Evolutionary conservation across 2,329 filamentous ascomycete species (phyloP), one percentile per base, ranked within the genome.

Genomic region (Tricladium varicosporioides): DNA sequence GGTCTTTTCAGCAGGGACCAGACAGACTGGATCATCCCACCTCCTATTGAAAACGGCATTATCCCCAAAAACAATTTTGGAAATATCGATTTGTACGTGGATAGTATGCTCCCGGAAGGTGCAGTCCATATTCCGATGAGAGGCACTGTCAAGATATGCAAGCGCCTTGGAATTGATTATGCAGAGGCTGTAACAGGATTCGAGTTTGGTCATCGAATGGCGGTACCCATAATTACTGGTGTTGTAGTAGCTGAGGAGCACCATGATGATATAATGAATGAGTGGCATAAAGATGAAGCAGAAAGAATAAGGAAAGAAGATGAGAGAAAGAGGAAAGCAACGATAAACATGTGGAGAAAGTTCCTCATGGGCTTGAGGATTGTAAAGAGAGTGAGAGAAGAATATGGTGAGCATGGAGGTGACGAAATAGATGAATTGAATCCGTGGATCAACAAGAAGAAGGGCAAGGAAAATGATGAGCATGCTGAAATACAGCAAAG

Each of bases 171-270:
- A 3, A 88, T 97, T 40, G 92, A 97, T 69, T 95, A 87, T 65
- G 94, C 94, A 0, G 94, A 97, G 73, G 94, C 94, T 1, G 94
- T 96, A 2, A 92, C 92, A 0, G 94, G 91, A 1, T 99, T 99
- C 70, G 94, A 99, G 69, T 99, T 97, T 70, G 93, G 93, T 0
- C 88, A 94, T 65, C 88, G 94, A 59, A 92, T 94, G 80, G 94
- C 94, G 5, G 91, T 97, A 0, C 94, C 94, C 0, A 85, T 97
- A 0, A 88, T 97, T 27, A 88, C 90, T 53, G 94, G 93, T 0
- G 91, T 97, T 0, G 92, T 99, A 0, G 83, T 97, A 1, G 91
- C 93, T 0, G 82, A 85, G 60, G 92, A 96, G 72, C 81, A 96
- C 63, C 83, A 89, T 59, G 84, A 86, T 14, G 70, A 82, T 33